Percentiles rank a stretch among this genome's conserved stretches.
Evolutionary conservation across 2,329 filamentous ascomycete species (phyloP).

Genomic region (Diaporthe humulicola): DNA sequence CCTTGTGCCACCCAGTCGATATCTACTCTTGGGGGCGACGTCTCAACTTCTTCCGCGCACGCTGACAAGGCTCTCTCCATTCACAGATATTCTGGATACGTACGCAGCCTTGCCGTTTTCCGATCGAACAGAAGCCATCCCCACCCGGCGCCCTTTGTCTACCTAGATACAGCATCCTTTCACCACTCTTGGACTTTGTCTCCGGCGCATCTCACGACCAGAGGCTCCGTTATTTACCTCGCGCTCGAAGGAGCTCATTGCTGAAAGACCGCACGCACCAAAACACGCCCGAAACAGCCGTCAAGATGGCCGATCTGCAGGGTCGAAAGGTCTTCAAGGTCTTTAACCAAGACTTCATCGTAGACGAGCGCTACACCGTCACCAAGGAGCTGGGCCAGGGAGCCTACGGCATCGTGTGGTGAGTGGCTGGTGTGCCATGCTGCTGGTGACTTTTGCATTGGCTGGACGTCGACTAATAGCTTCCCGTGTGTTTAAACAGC

Average conservation of each 20-base stretch:
- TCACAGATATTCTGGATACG: not conserved
- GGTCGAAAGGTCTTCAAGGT: constrained; percentile 96
- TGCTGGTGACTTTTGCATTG: not conserved
- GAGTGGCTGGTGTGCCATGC: constrained; percentile 50
- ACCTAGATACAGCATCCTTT: constrained; percentile 11
- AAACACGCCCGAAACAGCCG: not conserved
- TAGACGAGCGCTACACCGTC: constrained; percentile 97
- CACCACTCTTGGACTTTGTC: constrained; percentile 10
- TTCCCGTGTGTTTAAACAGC: constrained; percentile 59
- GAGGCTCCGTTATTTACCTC: too few relatives aligned
- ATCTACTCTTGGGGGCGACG: constrained; percentile 4
- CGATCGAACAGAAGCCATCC: constrained; percentile 1
- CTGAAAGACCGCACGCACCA: not conserved
- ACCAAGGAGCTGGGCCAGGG: constrained; percentile 99
- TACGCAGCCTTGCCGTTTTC: constrained; percentile 17
- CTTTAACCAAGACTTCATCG: constrained; percentile 99
- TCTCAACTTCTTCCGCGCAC: constrained; percentile 1
- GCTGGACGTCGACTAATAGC: constrained; percentile 16
- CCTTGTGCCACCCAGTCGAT: not conserved
- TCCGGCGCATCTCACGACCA: not conserved
- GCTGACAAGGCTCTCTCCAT: constrained; percentile 19
- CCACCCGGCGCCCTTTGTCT: constrained; percentile 33
- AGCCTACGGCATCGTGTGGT: constrained; percentile 99
- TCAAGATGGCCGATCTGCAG: constrained; percentile 52
- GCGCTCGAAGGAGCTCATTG: not conserved